Conservation (phyloP, 495 filamentous ascomycete genomes). For the Aspergillus cavernicola region DNA sequence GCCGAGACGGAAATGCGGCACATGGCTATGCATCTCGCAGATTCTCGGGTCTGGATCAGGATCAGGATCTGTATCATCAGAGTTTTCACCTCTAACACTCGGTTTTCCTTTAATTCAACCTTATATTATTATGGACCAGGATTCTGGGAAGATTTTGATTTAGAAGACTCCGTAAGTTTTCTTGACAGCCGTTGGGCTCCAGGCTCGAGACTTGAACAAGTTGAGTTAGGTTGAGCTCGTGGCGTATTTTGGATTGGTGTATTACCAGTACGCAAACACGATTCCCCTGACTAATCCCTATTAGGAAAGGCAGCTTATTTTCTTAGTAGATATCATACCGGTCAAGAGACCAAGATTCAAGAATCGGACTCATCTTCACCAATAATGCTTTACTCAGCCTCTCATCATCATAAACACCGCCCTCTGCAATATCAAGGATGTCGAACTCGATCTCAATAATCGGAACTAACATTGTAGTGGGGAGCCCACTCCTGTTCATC, state of each 20-base stretch:
- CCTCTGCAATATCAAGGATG: background rate
- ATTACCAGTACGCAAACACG: background rate
- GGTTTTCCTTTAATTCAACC: conserved; percentile 2
- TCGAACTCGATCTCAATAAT: conserved; percentile 2
- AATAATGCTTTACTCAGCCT: too few relatives aligned
- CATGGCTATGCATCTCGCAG: background rate
- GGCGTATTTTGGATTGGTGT: too few relatives aligned
- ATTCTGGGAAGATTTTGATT: background rate
- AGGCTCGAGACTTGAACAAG: too few relatives aligned
- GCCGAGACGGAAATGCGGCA: background rate
- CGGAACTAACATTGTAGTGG: background rate
- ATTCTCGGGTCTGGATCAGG: background rate
- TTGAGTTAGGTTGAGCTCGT: background rate
- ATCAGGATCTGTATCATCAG: background rate
- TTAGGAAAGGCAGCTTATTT: background rate
- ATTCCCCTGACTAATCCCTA: conserved; percentile 15
- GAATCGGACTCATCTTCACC: too few relatives aligned
- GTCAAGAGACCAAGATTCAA: too few relatives aligned
- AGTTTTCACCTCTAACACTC: conserved; percentile 3
- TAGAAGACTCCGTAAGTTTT: too few relatives aligned
- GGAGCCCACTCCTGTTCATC: background rate
- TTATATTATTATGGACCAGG: background rate
- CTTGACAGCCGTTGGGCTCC: conserved; percentile 3
- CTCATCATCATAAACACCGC: too few relatives aligned
- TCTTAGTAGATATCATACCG: too few relatives aligned